These are phyloP conservation scores for Salvia rosmarinus DNA, from an alignment of 257 asterid genomes.

Conservation along the genomic window DNA sequence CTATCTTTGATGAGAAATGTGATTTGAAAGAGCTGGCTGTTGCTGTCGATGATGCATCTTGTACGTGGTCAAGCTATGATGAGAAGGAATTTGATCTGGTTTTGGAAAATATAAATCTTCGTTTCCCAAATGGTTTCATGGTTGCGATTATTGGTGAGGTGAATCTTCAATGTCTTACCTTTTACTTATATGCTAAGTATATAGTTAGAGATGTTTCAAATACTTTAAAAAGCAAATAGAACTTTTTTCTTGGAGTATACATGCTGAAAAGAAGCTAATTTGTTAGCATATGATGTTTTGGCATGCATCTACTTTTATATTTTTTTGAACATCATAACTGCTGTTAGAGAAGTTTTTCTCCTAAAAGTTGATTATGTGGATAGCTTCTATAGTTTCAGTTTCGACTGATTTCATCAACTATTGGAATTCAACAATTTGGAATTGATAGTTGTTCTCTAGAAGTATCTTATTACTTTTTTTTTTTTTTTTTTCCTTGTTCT, in stretches of 20 bases:
- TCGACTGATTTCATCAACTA: background rate
- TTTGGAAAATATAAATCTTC: constrained; percentile 59
- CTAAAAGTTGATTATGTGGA: background rate
- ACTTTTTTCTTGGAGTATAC: constrained; percentile 4
- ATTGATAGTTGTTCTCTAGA: too few species aligned
- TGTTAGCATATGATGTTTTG: background rate
- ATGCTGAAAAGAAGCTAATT: background rate
- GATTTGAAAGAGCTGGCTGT: constrained; percentile 53
- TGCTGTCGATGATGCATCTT: constrained; percentile 63
- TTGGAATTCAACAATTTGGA: too few species aligned
- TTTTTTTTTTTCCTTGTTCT: too few species aligned
- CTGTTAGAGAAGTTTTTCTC: too few species aligned
- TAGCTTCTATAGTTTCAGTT: background rate
- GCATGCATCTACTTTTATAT: too few species aligned
- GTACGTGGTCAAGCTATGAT: constrained; percentile 84
- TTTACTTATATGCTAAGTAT: background rate
- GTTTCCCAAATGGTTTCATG: constrained; percentile 69
- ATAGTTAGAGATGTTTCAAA: constrained; percentile 3
- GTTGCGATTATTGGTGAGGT: constrained; percentile 94
- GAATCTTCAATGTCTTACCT: constrained; percentile 23
- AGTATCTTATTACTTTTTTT: too few species aligned
- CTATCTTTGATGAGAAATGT: constrained; percentile 39
- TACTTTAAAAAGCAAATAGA: background rate
- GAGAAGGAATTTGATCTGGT: constrained; percentile 59
- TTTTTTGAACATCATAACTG: too few species aligned